These are phyloP conservation scores for Macrophomina phaseolina DNA, from an alignment of 2,329 filamentous ascomycete species.

Conservation along the genomic window DNA sequence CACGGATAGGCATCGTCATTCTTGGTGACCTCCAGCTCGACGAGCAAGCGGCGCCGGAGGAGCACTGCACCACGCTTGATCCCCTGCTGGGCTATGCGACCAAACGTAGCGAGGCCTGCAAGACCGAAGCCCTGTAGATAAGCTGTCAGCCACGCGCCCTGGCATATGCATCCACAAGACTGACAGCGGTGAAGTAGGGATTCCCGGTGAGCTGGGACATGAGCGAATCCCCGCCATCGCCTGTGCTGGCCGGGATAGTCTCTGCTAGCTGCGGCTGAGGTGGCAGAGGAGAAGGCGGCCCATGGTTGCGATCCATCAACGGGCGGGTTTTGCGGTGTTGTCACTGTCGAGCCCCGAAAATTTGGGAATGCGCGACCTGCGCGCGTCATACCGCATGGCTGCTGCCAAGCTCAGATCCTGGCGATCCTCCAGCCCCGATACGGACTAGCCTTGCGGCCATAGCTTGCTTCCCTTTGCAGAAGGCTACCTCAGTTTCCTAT, in stretches of 20 bases:
- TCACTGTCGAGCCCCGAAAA: constrained; percentile 26
- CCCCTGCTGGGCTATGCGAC: constrained; percentile 81
- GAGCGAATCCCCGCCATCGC: constrained; percentile 45
- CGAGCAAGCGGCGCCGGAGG: constrained; percentile 82
- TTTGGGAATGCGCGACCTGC: constrained; percentile 32
- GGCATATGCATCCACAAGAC: constrained; percentile 55
- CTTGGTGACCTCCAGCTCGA: constrained; percentile 94
- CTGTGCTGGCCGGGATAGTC: constrained; percentile 40
- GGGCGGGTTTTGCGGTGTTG: constrained; percentile 18
- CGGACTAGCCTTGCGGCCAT: constrained; percentile 3
- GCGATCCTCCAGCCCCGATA: background rate
- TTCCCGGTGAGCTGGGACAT: constrained; percentile 55
- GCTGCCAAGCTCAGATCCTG: constrained; percentile 23
- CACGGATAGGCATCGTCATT: constrained; percentile 93
- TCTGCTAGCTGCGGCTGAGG: constrained; percentile 43
- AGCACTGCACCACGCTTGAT: constrained; percentile 73
- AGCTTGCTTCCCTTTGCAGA: constrained; percentile 25
- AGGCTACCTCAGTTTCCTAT: background rate
- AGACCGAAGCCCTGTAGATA: constrained; percentile 78
- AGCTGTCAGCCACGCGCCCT: constrained; percentile 6
- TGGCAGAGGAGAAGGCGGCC: constrained; percentile 30
- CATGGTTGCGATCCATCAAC: constrained; percentile 44
- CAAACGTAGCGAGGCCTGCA: constrained; percentile 81
- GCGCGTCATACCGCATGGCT: constrained; percentile 18
- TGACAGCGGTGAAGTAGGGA: constrained; percentile 61